phyloP scores from a whole-genome alignment of 2,329 filamentous ascomycete genomes.

The Fusarium concolor region DNA sequence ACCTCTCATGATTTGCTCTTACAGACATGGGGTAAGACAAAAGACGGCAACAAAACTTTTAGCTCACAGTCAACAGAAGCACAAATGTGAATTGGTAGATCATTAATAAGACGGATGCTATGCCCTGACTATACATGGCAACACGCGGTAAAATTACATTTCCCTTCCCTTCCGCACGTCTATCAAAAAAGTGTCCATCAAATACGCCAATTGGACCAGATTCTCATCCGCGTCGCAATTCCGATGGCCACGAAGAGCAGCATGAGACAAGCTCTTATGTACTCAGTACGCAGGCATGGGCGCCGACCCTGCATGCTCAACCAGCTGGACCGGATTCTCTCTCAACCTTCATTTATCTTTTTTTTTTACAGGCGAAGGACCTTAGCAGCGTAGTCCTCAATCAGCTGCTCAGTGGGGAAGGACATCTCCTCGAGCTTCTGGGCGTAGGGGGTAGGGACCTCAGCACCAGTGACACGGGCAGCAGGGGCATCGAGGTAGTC shows the following conservation, averaged over 20 bases:
- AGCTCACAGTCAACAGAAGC: neutral
- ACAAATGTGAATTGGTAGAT: constrained; percentile 44
- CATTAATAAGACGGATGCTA: constrained; percentile 49
- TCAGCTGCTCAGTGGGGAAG: constrained; percentile 91
- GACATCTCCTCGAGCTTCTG: constrained; percentile 92
- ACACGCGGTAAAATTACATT: constrained; percentile 58
- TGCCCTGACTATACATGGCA: constrained; percentile 52
- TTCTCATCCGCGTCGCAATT: constrained; percentile 31
- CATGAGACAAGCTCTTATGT: constrained; percentile 30
- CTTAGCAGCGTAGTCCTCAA: constrained; percentile 90
- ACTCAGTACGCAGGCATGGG: constrained; percentile 18
- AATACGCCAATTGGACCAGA: constrained; percentile 42
- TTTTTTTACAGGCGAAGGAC: constrained; percentile 77
- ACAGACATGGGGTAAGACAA: too few species aligned
- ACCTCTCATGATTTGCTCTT: neutral
- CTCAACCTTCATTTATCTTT: constrained; percentile 13
- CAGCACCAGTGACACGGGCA: constrained; percentile 93
- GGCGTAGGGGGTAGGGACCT: constrained; percentile 97
- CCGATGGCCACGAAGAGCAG: constrained; percentile 30
- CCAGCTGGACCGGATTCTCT: constrained; percentile 27
- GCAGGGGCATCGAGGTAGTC: constrained; percentile 97
- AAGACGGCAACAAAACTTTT: neutral
- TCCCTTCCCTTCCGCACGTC: constrained; percentile 51
- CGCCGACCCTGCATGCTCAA: constrained; percentile 19
- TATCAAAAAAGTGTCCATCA: constrained; percentile 50